Evolutionary conservation across 192 early-diverging fungal genomes (phyloP).

Genomic region (Umbelopsis sp.): DNA sequence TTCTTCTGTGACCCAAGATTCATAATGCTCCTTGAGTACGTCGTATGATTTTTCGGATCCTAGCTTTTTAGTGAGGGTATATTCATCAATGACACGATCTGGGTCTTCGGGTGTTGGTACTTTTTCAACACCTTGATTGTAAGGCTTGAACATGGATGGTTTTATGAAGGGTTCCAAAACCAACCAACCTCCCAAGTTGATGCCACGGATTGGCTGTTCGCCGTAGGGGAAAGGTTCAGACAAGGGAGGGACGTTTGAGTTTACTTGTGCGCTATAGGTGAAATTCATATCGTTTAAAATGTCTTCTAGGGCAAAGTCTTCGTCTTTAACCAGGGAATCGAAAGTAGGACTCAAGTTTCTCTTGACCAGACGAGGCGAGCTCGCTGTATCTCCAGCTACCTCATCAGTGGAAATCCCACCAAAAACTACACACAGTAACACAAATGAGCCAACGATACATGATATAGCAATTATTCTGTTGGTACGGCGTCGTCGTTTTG

Average conservation of each 20-base stretch:
- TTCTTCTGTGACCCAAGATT: constrained; percentile 57
- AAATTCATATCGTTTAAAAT: constrained; percentile 4
- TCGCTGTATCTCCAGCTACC: not conserved
- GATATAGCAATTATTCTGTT: not conserved
- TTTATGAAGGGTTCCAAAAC: constrained; percentile 61
- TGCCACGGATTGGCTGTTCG: constrained; percentile 55
- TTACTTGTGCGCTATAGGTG: constrained; percentile 17
- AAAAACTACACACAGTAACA: not conserved
- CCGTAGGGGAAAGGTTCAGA: constrained; percentile 42
- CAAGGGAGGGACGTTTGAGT: constrained; percentile 41
- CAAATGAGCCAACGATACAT: not conserved
- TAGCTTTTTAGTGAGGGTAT: constrained; percentile 53
- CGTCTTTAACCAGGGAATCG: not conserved
- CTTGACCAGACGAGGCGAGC: not conserved
- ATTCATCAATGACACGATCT: constrained; percentile 59
- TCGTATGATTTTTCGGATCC: constrained; percentile 48
- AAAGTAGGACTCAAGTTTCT: not conserved
- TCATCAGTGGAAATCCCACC: not conserved
- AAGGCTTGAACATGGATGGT: constrained; percentile 48
- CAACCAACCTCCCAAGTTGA: constrained; percentile 69
- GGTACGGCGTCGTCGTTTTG: not conserved
- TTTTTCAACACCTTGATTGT: constrained; percentile 26
- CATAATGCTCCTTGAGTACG: constrained; percentile 55
- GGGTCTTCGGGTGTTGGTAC: not conserved
- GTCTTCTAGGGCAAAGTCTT: not conserved